phyloP scores from a whole-genome alignment of 2,329 filamentous ascomycete genomes.

The Calonectria pteridis region DNA sequence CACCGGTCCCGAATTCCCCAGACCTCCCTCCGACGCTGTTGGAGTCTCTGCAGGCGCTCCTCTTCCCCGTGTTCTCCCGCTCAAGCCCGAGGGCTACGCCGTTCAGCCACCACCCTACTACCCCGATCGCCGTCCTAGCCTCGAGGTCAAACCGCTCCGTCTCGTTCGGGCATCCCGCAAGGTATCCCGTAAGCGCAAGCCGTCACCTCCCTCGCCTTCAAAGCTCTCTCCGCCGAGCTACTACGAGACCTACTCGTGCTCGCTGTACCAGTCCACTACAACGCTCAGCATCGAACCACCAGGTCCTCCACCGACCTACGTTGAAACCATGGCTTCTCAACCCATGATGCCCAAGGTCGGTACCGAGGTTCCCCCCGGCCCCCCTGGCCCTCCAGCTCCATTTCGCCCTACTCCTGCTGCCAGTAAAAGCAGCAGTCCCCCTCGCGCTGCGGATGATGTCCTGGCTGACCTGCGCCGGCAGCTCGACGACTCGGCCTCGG shows the following conservation, averaged over 20 bases:
- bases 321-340: conserved; percentile 35
- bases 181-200: conserved; percentile 28
- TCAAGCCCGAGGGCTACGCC: conserved; percentile 35
- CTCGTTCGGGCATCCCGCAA: conserved; percentile 35
- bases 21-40: conserved; percentile 18
- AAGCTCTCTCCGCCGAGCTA: conserved; percentile 30
- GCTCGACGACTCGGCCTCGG: conserved; percentile 37
- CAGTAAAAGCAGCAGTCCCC: conserved; percentile 25
- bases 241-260: conserved; percentile 31
- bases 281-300: conserved; percentile 34
- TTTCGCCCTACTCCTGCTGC: conserved; percentile 15
- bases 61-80: conserved; percentile 35
- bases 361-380: conserved; percentile 23
- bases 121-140: conserved; percentile 25
- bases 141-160: conserved; percentile 37
- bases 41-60: conserved; percentile 31
- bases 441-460: conserved; percentile 29
- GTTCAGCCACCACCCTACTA: conserved; percentile 35
- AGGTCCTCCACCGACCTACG: conserved; percentile 30
- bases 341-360: conserved; percentile 35
- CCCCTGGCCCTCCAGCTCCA: conserved; percentile 10
- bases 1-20: conserved; percentile 29
- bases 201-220: neutral
- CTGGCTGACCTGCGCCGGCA: conserved; percentile 36
- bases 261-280: conserved; percentile 29